A percentile compares a stretch with the other conserved stretches of the same genome.
These are phyloP conservation scores for Platanus orientalis DNA, from an alignment of 164 flowering plant genomes.

Conservation along the genomic window DNA sequence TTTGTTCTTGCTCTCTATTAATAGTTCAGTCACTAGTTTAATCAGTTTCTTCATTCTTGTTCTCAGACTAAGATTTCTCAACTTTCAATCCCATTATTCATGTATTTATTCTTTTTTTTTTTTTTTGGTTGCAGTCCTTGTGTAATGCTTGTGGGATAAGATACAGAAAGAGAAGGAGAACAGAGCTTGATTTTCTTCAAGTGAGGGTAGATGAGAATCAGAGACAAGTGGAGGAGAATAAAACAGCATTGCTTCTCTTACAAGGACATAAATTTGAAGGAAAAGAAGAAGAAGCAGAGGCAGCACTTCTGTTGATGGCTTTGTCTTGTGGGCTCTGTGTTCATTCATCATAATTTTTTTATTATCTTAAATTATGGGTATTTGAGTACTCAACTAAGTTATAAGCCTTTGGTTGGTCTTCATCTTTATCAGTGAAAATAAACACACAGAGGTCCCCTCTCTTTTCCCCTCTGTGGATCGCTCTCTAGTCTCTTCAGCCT, in stretches of 20 bases:
- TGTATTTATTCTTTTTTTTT: neutral
- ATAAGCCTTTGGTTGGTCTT: too few relatives aligned
- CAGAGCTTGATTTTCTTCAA: neutral
- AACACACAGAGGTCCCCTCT: too few relatives aligned
- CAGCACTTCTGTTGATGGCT: constrained; percentile 22
- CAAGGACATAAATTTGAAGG: constrained; percentile 4
- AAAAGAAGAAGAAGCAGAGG: constrained; percentile 17
- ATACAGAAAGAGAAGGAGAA: constrained; percentile 9
- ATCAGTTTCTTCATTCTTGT: too few relatives aligned
- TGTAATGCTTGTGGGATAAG: constrained; percentile 26
- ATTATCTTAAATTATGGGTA: too few relatives aligned
- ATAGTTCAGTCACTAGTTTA: too few relatives aligned
- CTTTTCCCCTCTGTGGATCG: too few relatives aligned
- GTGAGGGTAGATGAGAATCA: neutral
- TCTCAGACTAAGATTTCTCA: too few relatives aligned
- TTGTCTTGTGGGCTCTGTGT: constrained; percentile 13
- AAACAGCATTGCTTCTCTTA: neutral
- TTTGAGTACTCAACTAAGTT: too few relatives aligned
- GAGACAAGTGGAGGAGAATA: neutral
- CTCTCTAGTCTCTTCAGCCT: too few relatives aligned
- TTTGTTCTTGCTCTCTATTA: too few relatives aligned
- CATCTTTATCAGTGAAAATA: too few relatives aligned
- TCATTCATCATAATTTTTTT: constrained; percentile 1
- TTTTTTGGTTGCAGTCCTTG: constrained; percentile 14
- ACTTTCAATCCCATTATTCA: neutral